Evolutionary conservation across 2,329 filamentous ascomycete genomes (phyloP).

Genomic region (Xylaria sp.): DNA sequence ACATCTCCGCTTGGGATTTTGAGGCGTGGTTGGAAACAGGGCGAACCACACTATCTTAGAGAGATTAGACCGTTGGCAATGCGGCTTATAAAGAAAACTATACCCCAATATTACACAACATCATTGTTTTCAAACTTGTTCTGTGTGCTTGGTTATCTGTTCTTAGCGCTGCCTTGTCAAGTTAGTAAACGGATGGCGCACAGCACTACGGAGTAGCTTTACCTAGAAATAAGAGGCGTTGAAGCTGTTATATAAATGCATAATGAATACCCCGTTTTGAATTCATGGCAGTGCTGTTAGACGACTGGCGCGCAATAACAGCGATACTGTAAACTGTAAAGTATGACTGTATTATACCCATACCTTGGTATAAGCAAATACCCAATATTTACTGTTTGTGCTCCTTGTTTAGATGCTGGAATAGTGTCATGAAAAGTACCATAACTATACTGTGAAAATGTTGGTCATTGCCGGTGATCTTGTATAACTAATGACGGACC

Average conservation of each 20-base stretch:
- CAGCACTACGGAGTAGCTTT: background rate
- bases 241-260: background rate
- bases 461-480: background rate
- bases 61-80: constrained; percentile 14
- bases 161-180: background rate
- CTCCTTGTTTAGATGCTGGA: background rate
- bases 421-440: background rate
- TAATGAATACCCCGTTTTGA: background rate
- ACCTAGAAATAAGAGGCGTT: background rate
- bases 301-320: background rate
- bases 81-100: constrained; percentile 18
- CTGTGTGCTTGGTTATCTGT: background rate
- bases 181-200: background rate
- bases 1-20: constrained; percentile 43
- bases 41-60: background rate
- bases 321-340: too few relatives aligned
- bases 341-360: too few relatives aligned
- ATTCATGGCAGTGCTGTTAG: background rate
- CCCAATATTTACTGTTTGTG: background rate
- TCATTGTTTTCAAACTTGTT: constrained; percentile 9
- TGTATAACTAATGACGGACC: background rate
- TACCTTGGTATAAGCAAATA: too few relatives aligned
- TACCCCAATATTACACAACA: constrained; percentile 8
- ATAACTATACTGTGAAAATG: background rate
- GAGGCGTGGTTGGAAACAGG: constrained; percentile 5